Evolutionary conservation across 345 rosid species (phyloP).

Genomic region (Streptanthus diversifolius): DNA sequence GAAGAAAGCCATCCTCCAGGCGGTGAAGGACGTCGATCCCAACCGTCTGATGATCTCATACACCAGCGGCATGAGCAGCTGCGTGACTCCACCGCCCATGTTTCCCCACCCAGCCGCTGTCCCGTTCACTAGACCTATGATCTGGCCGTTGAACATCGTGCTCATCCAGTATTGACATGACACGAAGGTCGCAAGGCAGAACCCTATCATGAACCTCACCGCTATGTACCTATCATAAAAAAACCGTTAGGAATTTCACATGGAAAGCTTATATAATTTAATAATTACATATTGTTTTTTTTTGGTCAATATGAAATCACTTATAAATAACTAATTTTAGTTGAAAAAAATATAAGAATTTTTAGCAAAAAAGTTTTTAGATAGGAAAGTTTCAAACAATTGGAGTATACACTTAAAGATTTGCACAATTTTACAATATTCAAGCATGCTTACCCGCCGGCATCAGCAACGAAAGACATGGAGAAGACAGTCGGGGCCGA

Average conservation of each 20-base stretch:
- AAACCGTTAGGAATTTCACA: neutral
- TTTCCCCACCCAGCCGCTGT: constrained; percentile 97
- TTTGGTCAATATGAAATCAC: neutral
- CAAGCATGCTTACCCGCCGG: constrained; percentile 46
- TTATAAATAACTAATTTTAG: neutral
- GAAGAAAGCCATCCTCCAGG: constrained; percentile 92
- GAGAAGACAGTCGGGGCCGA: constrained; percentile 83
- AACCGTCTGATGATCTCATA: constrained; percentile 50
- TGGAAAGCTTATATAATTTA: neutral
- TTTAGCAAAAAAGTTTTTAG: neutral
- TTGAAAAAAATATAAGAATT: neutral
- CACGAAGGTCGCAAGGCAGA: constrained; percentile 85
- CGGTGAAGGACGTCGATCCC: constrained; percentile 72
- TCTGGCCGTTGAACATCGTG: constrained; percentile 87
- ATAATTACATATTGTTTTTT: too few species aligned
- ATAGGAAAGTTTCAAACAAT: neutral
- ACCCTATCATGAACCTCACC: constrained; percentile 89
- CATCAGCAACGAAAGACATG: constrained; percentile 61
- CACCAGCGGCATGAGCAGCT: constrained; percentile 77
- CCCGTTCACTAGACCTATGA: constrained; percentile 83
- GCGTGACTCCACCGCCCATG: constrained; percentile 94
- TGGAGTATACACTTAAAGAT: neutral
- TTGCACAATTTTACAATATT: neutral
- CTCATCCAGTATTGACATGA: constrained; percentile 98
- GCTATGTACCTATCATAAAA: constrained; percentile 42